These are phyloP conservation scores for Colletotrichum abscissum DNA, from an alignment of 2,329 filamentous ascomycete species.

Conservation along the genomic window DNA sequence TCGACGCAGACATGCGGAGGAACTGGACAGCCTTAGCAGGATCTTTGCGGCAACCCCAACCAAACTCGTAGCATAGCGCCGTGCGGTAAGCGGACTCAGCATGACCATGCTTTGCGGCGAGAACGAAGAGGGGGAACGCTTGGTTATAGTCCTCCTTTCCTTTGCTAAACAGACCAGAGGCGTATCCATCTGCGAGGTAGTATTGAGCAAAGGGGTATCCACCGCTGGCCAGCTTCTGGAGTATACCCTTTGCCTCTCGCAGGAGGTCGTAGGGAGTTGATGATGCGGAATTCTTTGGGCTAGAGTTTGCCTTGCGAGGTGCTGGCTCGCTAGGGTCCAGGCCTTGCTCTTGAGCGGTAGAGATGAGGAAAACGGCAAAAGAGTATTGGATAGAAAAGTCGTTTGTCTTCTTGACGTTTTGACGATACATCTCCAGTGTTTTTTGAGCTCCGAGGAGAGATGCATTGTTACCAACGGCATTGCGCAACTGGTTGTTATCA, in stretches of 20 bases:
- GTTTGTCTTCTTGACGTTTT: slow-evolving; percentile 97
- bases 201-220: slow-evolving; percentile 98
- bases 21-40: slow-evolving; percentile 94
- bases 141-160: slow-evolving; percentile 91
- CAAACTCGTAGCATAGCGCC: slow-evolving; percentile 96
- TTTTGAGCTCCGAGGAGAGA: slow-evolving; percentile 91
- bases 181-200: slow-evolving; percentile 94
- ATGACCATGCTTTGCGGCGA: slow-evolving; percentile 96
- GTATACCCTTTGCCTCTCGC: slow-evolving; percentile 87
- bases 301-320: slow-evolving; percentile 58
- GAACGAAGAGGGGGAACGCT: slow-evolving; percentile 91
- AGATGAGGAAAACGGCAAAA: slow-evolving; percentile 94
- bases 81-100: slow-evolving; percentile 95
- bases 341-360: slow-evolving; percentile 84
- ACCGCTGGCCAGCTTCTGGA: slow-evolving; percentile 86
- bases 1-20: slow-evolving; percentile 88
- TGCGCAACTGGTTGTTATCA: slow-evolving; percentile 84
- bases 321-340: slow-evolving; percentile 61
- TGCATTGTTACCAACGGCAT: slow-evolving; percentile 86
- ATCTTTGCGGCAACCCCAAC: slow-evolving; percentile 94
- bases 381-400: slow-evolving; percentile 93
- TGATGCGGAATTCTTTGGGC: slow-evolving; percentile 56
- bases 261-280: slow-evolving; percentile 76
- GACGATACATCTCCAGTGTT: slow-evolving; percentile 96
- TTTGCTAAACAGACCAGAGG: slow-evolving; percentile 94